Evolutionary conservation across 495 filamentous ascomycete species (phyloP), one percentile per base, ranked within the genome.

Genomic region (Peziza echinospora): DNA sequence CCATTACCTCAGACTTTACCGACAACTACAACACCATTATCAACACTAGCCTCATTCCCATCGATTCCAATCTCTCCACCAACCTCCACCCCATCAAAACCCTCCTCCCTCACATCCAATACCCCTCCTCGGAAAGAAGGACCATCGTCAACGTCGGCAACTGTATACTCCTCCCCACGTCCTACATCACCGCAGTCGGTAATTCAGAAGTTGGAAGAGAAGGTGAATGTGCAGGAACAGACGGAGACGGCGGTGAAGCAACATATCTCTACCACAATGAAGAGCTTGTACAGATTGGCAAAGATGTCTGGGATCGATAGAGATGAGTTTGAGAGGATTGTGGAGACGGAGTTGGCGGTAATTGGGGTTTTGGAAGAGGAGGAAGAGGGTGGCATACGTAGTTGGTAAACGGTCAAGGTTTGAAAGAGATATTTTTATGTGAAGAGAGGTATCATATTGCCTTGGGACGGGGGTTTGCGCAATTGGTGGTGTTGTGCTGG

Each of bases 221-320:
- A 67, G 21, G 80, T 77, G 2, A 71, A 71, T 44, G 72, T 62
- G 42, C 73, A 75, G 48, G 75, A 75, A 17, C 71, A 75, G 44
- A 77, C 69, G 46, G 84, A 93, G 57, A 67, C 81, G 11, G 85
- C 78, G 3, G 75, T 94, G 19, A 82, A 83, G 61, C 83, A 92
- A 61, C 89, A 94, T 62, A 78, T 97, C 22, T 73, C 79, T 39
- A 75, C 81, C 5, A 86, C 77, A 56, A 75, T 97, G 49, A 86
- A 92, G 67, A 89, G 82, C 60, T 60, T 97, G 50, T 93, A 78
- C 57, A 67, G 84, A 28, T 65, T 97, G 25, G 83, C 84, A 39
- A 73, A 76, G 54, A 71, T 74, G 13, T 75, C 75, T 17, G 89
- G 89, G 2, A 84, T 97, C 50, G 76, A 82, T 42, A 68, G 82